Conservation (phyloP, 2,329 filamentous ascomycete genomes). For the Phialophora expanda region DNA sequence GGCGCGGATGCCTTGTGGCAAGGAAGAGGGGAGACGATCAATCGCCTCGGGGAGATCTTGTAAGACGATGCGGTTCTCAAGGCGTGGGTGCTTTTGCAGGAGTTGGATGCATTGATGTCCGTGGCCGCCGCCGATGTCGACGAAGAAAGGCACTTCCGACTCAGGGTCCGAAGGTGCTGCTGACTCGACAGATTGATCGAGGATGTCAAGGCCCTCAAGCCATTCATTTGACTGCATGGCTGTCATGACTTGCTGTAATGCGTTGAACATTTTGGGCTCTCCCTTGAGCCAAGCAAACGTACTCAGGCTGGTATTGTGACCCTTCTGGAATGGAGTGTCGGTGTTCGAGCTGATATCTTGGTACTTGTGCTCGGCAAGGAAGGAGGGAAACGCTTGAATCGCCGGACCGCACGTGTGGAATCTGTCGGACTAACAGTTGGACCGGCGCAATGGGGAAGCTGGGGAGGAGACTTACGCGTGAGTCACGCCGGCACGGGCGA, state of each 20-base stretch:
- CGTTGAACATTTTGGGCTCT: slow-evolving; percentile 39
- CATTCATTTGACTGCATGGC: slow-evolving; percentile 26
- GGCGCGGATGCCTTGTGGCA: slow-evolving; percentile 29
- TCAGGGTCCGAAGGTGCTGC: not conserved
- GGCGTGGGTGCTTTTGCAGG: slow-evolving; percentile 30
- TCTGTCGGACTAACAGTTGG: slow-evolving; percentile 7
- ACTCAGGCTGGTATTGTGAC: slow-evolving; percentile 40
- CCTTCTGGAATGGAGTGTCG: slow-evolving; percentile 43
- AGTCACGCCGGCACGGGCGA: slow-evolving; percentile 20
- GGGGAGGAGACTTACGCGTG: slow-evolving; percentile 27
- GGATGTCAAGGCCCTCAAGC: slow-evolving; percentile 18
- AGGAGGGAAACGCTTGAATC: slow-evolving; percentile 40
- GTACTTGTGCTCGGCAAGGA: slow-evolving; percentile 43
- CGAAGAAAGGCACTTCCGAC: slow-evolving; percentile 33
- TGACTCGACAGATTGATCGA: slow-evolving; percentile 15
- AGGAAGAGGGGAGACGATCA: slow-evolving; percentile 38
- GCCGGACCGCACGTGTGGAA: slow-evolving; percentile 33
- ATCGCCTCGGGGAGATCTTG: slow-evolving; percentile 49
- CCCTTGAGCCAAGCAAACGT: slow-evolving; percentile 42
- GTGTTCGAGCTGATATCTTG: slow-evolving; percentile 40
- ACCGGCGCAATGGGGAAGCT: not conserved
- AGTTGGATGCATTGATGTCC: slow-evolving; percentile 35
- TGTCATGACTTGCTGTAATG: slow-evolving; percentile 28
- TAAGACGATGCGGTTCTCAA: slow-evolving; percentile 39
- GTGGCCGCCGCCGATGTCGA: slow-evolving; percentile 39